phyloP scores from a whole-genome alignment of 805 yeast genomes.

The Lachancea mirantina region DNA sequence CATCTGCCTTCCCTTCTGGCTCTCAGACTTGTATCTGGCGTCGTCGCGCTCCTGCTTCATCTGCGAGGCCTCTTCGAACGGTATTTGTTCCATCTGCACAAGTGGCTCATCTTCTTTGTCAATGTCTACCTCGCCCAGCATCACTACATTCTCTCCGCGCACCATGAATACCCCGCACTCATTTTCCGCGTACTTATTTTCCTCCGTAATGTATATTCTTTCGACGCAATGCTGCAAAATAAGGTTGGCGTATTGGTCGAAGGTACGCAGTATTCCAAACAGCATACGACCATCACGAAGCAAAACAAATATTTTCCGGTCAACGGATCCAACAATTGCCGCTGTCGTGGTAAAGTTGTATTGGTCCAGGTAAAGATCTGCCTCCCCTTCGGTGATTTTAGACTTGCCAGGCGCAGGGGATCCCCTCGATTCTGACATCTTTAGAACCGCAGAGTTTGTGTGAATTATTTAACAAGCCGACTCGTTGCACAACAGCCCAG shows the following conservation, averaged over 20 bases:
- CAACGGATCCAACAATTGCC: slow-evolving; percentile 82
- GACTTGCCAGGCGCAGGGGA: slow-evolving; percentile 6
- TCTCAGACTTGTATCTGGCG: slow-evolving; percentile 36
- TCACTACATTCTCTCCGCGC: slow-evolving; percentile 92
- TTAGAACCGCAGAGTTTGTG: too few relatives aligned
- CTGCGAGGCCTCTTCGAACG: slow-evolving; percentile 53
- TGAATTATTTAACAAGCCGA: not conserved
- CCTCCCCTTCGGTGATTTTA: slow-evolving; percentile 35
- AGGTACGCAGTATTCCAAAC: slow-evolving; percentile 86
- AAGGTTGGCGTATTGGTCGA: slow-evolving; percentile 90
- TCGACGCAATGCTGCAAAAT: slow-evolving; percentile 89
- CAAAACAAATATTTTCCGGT: slow-evolving; percentile 71
- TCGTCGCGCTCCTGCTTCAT: slow-evolving; percentile 31
- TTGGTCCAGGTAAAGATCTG: slow-evolving; percentile 64
- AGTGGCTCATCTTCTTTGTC: slow-evolving; percentile 74
- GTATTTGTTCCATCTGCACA: slow-evolving; percentile 47
- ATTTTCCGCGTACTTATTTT: slow-evolving; percentile 61
- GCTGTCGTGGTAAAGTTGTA: slow-evolving; percentile 85
- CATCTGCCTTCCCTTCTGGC: slow-evolving; percentile 40
- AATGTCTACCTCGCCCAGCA: slow-evolving; percentile 89
- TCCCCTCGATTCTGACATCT: slow-evolving; percentile 4
- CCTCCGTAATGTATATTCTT: slow-evolving; percentile 59
- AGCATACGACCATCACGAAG: slow-evolving; percentile 85
- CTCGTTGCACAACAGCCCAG: too few relatives aligned
- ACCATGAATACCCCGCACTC: slow-evolving; percentile 76